Evolutionary conservation across 2,329 filamentous ascomycete species (phyloP).

Genomic region (Pseudomassariella vexata): DNA sequence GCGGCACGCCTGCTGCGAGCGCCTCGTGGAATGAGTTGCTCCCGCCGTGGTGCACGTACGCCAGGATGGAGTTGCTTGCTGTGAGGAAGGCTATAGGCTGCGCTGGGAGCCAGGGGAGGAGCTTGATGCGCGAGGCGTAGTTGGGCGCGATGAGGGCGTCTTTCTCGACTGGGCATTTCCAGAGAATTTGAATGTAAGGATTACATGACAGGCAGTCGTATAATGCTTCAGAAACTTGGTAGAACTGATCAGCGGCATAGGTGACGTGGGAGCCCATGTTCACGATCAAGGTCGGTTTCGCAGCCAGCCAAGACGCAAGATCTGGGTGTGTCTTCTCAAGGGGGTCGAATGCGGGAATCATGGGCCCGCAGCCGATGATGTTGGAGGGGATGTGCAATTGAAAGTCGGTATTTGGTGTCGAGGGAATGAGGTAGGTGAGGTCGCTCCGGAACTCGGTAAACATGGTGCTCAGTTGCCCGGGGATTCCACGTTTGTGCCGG

Average conservation of each 20-base stretch:
- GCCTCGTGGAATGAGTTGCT: constrained; percentile 23
- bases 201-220: constrained; percentile 6
- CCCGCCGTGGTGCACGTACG: constrained; percentile 31
- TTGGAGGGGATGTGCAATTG: constrained; percentile 8
- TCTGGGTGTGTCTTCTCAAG: constrained; percentile 1
- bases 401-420: constrained; percentile 12
- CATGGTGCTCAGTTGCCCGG: background rate
- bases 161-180: constrained; percentile 11
- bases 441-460: background rate
- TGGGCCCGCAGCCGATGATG: constrained; percentile 12
- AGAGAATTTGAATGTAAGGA: constrained; percentile 11
- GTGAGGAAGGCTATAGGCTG: constrained; percentile 8
- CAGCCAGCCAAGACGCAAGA: constrained; percentile 10
- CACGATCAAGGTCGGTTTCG: constrained; percentile 11
- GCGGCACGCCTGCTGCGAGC: constrained; percentile 13
- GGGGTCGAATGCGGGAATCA: constrained; percentile 10
- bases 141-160: constrained; percentile 1
- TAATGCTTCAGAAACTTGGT: constrained; percentile 9
- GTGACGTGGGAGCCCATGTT: constrained; percentile 13
- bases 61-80: constrained; percentile 21
- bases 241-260: constrained; percentile 8
- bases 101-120: background rate
- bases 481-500: background rate
- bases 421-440: constrained; percentile 7
- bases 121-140: background rate